Percentiles rank a stretch among this genome's conserved stretches.
Conservation (phyloP, 2,329 filamentous ascomycete genomes). For the Pestalotiopsis sp. region DNA sequence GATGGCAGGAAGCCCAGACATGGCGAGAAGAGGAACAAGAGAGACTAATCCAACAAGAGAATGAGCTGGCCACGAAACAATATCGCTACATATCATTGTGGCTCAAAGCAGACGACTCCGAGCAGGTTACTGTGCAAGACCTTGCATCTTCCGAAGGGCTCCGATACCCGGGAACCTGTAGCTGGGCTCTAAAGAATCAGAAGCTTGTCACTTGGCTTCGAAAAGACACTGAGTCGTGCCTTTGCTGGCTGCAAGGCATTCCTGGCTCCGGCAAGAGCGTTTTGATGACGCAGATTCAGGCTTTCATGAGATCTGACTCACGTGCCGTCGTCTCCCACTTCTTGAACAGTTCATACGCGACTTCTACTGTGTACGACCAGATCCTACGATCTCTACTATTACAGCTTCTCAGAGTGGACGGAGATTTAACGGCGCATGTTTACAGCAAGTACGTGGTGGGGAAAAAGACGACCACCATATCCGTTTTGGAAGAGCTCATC, state of each 20-base stretch:
- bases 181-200: constrained; percentile 32
- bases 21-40: constrained; percentile 25
- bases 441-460: constrained; percentile 23
- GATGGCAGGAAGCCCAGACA: constrained; percentile 22
- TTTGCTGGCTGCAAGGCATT: constrained; percentile 33
- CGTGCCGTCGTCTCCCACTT: constrained; percentile 32
- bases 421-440: constrained; percentile 26
- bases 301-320: constrained; percentile 22
- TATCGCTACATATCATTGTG: constrained; percentile 25
- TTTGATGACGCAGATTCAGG: constrained; percentile 27
- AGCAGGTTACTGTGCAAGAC: constrained; percentile 31
- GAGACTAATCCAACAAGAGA: constrained; percentile 18
- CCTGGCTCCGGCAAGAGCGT: constrained; percentile 39
- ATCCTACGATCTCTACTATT: constrained; percentile 32
- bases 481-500: constrained; percentile 24
- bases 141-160: constrained; percentile 21
- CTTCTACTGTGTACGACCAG: constrained; percentile 33
- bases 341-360: constrained; percentile 30
- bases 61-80: constrained; percentile 24
- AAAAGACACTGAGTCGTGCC: constrained; percentile 15
- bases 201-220: constrained; percentile 28
- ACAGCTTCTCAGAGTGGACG: constrained; percentile 26
- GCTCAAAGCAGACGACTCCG: constrained; percentile 31
- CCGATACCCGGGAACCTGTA: constrained; percentile 31
- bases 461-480: constrained; percentile 18